phyloP scores from a whole-genome alignment of 192 early-diverging fungal genomes.

The Backusella mclennaniae region DNA sequence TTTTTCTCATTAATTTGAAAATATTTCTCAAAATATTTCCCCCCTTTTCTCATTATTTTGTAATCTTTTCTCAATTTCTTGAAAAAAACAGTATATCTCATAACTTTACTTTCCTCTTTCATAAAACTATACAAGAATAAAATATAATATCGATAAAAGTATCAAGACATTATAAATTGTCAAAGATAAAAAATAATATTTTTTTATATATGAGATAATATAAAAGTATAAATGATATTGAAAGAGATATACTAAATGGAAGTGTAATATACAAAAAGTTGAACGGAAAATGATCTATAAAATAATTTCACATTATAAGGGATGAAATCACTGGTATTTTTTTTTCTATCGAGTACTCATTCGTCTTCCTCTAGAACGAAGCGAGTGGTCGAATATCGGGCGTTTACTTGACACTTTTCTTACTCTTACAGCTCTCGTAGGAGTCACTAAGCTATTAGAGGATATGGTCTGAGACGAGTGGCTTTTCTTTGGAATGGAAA shows the following conservation, averaged over 20 bases:
- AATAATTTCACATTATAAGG: neutral
- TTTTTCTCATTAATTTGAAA: too few relatives aligned
- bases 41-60: too few relatives aligned
- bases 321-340: neutral
- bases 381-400: constrained; percentile 20
- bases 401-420: constrained; percentile 29
- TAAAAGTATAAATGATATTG: neutral
- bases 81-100: too few relatives aligned
- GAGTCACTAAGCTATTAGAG: neutral
- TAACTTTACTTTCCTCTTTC: too few relatives aligned
- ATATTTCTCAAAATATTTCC: too few relatives aligned
- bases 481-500: neutral
- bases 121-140: too few relatives aligned
- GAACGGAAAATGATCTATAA: neutral
- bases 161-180: too few relatives aligned
- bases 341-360: constrained; percentile 12
- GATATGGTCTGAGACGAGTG: neutral
- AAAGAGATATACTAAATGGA: neutral
- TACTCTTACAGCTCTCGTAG: constrained; percentile 9
- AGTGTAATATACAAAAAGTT: neutral
- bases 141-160: too few relatives aligned
- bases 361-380: constrained; percentile 13
- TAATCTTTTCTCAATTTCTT: too few relatives aligned
- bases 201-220: neutral
- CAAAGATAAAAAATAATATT: too few relatives aligned